Conservation (phyloP, 2,329 filamentous ascomycete genomes). For the Colletotrichum liaoningense region DNA sequence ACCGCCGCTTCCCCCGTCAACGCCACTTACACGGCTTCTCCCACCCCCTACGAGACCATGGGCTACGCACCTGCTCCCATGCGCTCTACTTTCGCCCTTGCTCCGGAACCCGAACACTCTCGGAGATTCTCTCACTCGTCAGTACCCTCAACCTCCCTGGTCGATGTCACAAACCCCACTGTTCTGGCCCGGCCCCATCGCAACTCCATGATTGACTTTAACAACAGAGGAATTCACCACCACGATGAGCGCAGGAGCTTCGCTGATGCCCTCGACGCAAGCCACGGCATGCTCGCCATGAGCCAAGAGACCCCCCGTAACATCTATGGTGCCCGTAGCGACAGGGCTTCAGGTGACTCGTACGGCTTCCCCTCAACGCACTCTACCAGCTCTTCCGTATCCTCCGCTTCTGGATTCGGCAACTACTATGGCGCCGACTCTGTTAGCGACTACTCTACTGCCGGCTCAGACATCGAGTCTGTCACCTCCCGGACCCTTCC, state of each 20-base stretch:
- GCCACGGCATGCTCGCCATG: slow-evolving; percentile 94
- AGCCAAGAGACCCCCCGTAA: slow-evolving; percentile 94
- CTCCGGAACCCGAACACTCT: slow-evolving; percentile 64
- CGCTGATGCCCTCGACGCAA: slow-evolving; percentile 90
- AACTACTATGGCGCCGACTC: slow-evolving; percentile 87
- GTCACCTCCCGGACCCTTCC: slow-evolving; percentile 89
- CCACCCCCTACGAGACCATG: slow-evolving; percentile 79
- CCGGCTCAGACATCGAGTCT: slow-evolving; percentile 86
- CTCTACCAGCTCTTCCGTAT: slow-evolving; percentile 90
- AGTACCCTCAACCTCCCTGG: slow-evolving; percentile 69
- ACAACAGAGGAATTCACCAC: slow-evolving; percentile 43
- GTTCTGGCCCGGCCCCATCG: slow-evolving; percentile 58
- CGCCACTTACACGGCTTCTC: slow-evolving; percentile 74
- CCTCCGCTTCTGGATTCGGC: slow-evolving; percentile 90
- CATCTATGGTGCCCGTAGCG: slow-evolving; percentile 80
- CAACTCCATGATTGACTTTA: slow-evolving; percentile 74
- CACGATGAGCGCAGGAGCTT: slow-evolving; percentile 75
- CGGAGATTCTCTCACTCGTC: slow-evolving; percentile 88
- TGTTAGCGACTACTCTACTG: slow-evolving; percentile 93
- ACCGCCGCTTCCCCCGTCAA: slow-evolving; percentile 75
- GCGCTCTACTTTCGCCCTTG: slow-evolving; percentile 68
- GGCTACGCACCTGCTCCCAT: slow-evolving; percentile 78
- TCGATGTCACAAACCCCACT: slow-evolving; percentile 56
- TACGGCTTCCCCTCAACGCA: slow-evolving; percentile 91
- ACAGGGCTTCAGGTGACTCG: slow-evolving; percentile 82